Percentiles rank a stretch among this genome's conserved stretches.
Evolutionary conservation across 2,329 filamentous ascomycete genomes (phyloP).

Genomic region (Trichoderma sp.): DNA sequence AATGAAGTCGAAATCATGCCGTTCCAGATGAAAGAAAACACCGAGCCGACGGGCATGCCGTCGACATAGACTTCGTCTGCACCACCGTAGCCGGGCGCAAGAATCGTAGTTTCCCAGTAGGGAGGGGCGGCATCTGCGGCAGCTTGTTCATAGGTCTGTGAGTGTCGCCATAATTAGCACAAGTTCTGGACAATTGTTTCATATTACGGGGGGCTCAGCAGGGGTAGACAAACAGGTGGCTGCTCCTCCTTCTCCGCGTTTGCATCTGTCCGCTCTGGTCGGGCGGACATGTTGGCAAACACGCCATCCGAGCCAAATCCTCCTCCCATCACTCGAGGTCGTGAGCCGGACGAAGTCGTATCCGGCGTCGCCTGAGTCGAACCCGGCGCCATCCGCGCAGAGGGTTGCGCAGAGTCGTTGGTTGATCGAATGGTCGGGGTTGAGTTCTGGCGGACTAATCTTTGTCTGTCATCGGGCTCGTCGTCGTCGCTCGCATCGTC

Average conservation of each 20-base stretch:
- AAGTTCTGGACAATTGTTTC: neutral
- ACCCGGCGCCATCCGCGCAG: slow-evolving; percentile 9
- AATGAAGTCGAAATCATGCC: slow-evolving; percentile 97
- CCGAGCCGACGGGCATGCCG: slow-evolving; percentile 84
- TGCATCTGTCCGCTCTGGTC: slow-evolving; percentile 77
- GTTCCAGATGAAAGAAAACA: slow-evolving; percentile 89
- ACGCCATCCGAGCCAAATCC: slow-evolving; percentile 87
- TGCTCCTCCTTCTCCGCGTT: slow-evolving; percentile 69
- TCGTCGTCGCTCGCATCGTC: slow-evolving; percentile 75
- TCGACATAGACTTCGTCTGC: slow-evolving; percentile 96
- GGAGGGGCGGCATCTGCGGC: slow-evolving; percentile 93
- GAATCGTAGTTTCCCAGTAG: slow-evolving; percentile 98
- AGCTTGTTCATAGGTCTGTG: slow-evolving; percentile 93
- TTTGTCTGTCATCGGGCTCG: slow-evolving; percentile 76
- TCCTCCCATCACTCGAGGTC: slow-evolving; percentile 60
- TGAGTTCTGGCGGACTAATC: slow-evolving; percentile 70
- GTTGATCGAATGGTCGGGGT: slow-evolving; percentile 26
- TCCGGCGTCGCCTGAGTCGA: slow-evolving; percentile 26
- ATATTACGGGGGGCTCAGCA: neutral
- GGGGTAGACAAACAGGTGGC: slow-evolving; percentile 70
- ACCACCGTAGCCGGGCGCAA: slow-evolving; percentile 86
- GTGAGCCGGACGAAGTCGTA: slow-evolving; percentile 36
- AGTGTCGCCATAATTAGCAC: neutral
- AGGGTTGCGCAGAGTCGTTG: slow-evolving; percentile 4
- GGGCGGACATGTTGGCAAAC: slow-evolving; percentile 90